A percentile compares a stretch with the other conserved stretches of the same genome.
These are phyloP conservation scores for Lantana camara DNA, from an alignment of 257 asterid species.

Conservation along the genomic window DNA sequence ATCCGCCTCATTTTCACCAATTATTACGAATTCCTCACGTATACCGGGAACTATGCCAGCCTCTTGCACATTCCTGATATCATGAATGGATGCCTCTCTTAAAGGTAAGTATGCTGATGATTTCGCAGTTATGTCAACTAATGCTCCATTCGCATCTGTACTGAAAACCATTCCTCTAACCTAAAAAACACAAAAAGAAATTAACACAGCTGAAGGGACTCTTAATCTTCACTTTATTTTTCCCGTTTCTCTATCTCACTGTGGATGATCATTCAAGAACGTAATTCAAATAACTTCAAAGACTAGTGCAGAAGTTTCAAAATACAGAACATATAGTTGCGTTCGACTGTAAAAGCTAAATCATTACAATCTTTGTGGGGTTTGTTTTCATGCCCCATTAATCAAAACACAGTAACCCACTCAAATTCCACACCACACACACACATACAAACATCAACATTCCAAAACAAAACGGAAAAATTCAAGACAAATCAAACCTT, in stretches of 20 bases:
- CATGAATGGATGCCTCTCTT: constrained; percentile 80
- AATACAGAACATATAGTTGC: not conserved
- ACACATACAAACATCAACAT: not conserved
- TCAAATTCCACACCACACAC: not conserved
- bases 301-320: not conserved
- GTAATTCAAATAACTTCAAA: not conserved
- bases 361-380: not conserved
- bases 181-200: constrained; percentile 36
- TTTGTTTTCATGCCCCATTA: not conserved
- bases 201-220: not conserved
- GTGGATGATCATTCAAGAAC: not conserved
- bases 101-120: constrained; percentile 89
- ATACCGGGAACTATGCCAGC: constrained; percentile 91
- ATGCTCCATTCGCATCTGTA: constrained; percentile 80
- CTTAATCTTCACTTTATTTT: not conserved
- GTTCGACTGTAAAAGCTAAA: too few relatives aligned
- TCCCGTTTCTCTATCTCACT: not conserved
- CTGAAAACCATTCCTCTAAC: constrained; percentile 81
- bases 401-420: not conserved
- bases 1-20: constrained; percentile 78
- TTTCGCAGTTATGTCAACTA: constrained; percentile 92
- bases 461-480: too few relatives aligned
- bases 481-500: constrained; percentile 42
- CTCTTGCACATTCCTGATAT: constrained; percentile 67
- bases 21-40: constrained; percentile 74